Percentiles rank a stretch among this genome's conserved stretches.
phyloP scores from a whole-genome alignment of 371 early-diverging fungal species.

The Umbelopsis sp. region DNA sequence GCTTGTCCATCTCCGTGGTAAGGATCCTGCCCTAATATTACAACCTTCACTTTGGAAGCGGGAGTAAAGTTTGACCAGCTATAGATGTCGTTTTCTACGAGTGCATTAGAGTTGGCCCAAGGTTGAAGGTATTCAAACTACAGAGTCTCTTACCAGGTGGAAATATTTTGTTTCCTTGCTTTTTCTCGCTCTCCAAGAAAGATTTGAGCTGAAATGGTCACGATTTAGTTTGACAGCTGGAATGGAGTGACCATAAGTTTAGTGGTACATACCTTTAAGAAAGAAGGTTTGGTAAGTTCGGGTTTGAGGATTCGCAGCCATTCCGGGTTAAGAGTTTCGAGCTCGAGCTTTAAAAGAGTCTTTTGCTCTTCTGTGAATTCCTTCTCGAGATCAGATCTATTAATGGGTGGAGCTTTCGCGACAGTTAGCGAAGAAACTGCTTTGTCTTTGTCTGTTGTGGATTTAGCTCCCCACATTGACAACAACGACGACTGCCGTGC shows the following conservation, averaged over 20 bases:
- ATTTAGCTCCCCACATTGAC: conserved; percentile 12
- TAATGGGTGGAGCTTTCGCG: neutral
- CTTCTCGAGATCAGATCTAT: conserved; percentile 14
- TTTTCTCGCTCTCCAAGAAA: conserved; percentile 63
- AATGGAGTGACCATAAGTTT: neutral
- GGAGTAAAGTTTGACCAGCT: conserved; percentile 79
- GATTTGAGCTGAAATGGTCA: conserved; percentile 61
- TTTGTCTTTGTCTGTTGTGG: neutral
- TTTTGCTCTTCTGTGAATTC: conserved; percentile 44
- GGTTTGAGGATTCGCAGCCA: conserved; percentile 75
- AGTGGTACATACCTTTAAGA: conserved; percentile 54
- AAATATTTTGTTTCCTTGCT: conserved; percentile 59
- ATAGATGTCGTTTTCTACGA: conserved; percentile 68
- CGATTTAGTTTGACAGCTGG: neutral
- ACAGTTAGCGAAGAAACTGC: neutral
- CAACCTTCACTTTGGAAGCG: conserved; percentile 71
- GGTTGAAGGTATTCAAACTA: too few species aligned
- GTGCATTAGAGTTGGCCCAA: neutral
- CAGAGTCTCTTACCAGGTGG: conserved; percentile 62
- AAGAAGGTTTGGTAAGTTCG: conserved; percentile 83
- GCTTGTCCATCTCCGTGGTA: conserved; percentile 95
- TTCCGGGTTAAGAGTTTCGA: conserved; percentile 69
- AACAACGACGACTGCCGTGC: neutral
- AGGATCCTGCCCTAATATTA: conserved; percentile 97
- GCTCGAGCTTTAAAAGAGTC: conserved; percentile 69